Evolutionary conservation across 139 green algal species (phyloP), one percentile per base, ranked within the genome.

Genomic region (Chlamydomonas incerta): DNA sequence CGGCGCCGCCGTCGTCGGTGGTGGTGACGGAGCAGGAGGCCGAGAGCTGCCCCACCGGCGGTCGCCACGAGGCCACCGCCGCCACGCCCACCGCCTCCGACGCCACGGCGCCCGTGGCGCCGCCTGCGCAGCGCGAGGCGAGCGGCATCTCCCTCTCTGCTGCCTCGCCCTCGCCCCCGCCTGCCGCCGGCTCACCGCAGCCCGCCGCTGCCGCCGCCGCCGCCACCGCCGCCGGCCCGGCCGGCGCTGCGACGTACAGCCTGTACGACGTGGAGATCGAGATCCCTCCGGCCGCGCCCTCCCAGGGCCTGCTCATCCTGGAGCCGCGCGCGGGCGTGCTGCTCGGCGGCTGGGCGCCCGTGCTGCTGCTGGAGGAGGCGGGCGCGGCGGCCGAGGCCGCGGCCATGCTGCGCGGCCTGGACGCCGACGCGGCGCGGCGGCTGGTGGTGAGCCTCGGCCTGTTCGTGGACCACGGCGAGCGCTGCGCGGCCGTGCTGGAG

Each of bases 401-500:
- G 52, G 68, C 34, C 0, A 3, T 72, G 68, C 13, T 79, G 15
- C 55, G 52, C 15, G 34, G 52, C n/a, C 20, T 80, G 24, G 52
- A 86, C 21, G 9, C 26, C 9, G 68, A 72, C 15, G 29, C 55
- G 34, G 80, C 80, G 6, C 33, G 55, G 3, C 55, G 55, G 11
- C 23, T 85, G 31, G 47, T 41, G 41, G 47, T 58, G 29, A 57
- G 47, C 66, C 63, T 85, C 21, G 67, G 79, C 24, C 28, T 85
- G 46, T 75, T 85, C 18, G 79, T 85, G 21, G 79, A 85, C 67
- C 79, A 85, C 66, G 65, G 47, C 28, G 79, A 85, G 79, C 79
- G 79, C 23, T 85, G 79, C 31, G 65, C 66, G 3, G 66, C 63
- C 1, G 46, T 55, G 6, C 0, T 68, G 47, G 66, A 75, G 26